Percentiles rank a stretch among this genome's conserved stretches.
These are phyloP conservation scores for Saksenaea vasiformis DNA, from an alignment of 371 early-diverging fungal species.

Conservation along the genomic window DNA sequence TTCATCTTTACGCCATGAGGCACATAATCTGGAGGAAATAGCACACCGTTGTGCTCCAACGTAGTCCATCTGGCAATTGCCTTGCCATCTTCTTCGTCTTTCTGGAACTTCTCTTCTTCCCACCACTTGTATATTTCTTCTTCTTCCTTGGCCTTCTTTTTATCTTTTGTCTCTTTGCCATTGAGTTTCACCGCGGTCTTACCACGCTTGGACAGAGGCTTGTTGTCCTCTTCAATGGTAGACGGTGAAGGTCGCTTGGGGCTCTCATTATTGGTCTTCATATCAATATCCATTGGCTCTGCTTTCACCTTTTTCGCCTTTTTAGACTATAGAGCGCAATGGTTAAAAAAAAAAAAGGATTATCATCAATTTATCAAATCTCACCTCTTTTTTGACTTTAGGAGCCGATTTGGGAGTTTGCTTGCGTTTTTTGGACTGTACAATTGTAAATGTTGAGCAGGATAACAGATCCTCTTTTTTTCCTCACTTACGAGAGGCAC, in stretches of 20 bases:
- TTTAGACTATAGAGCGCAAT: background rate
- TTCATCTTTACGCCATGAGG: conserved; percentile 90
- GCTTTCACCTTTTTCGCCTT: conserved; percentile 19
- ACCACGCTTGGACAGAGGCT: conserved; percentile 18
- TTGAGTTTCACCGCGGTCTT: conserved; percentile 11
- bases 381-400: background rate
- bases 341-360: background rate
- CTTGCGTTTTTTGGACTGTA: background rate
- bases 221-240: conserved; percentile 10
- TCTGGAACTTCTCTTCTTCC: conserved; percentile 60
- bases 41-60: conserved; percentile 86
- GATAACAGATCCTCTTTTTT: background rate
- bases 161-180: conserved; percentile 34
- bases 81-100: conserved; percentile 31
- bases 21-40: conserved; percentile 91
- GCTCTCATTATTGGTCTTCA: background rate
- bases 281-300: conserved; percentile 29
- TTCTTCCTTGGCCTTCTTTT: conserved; percentile 22
- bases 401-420: background rate
- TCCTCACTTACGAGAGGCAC: conserved; percentile 18
- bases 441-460: background rate
- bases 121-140: conserved; percentile 49
- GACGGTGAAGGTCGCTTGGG: conserved; percentile 12
- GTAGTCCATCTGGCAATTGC: conserved; percentile 80
- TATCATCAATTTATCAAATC: background rate